Evolutionary conservation across 331 rosid genomes (phyloP).

Genomic region (Cucumis variabilis): DNA sequence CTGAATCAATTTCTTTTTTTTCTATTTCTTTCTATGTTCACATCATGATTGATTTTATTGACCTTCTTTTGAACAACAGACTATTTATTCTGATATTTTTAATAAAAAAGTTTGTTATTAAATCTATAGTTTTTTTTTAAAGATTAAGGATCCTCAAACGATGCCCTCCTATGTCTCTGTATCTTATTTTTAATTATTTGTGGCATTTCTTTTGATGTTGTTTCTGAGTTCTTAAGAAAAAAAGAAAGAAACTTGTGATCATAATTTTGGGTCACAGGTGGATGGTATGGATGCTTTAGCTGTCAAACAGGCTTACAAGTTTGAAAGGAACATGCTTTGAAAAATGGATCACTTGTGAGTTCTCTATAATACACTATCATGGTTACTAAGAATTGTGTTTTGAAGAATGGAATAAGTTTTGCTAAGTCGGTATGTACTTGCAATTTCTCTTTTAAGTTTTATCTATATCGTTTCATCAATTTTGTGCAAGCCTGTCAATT

Average conservation of each 20-base stretch:
- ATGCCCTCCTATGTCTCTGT: not conserved
- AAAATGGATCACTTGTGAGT: conserved; percentile 96
- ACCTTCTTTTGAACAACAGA: not conserved
- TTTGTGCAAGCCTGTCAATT: not conserved
- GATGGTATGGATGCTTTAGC: conserved; percentile 99
- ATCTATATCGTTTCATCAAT: not conserved
- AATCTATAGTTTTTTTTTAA: not conserved
- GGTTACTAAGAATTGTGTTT: conserved; percentile 83
- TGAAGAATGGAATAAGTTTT: conserved; percentile 74
- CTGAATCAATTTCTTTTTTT: no score
- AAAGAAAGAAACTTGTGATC: not conserved
- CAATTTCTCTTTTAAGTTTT: not conserved
- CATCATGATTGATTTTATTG: not conserved
- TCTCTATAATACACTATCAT: not conserved
- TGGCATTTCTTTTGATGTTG: not conserved
- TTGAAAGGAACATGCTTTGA: conserved; percentile 92
- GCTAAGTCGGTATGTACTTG: conserved; percentile 47
- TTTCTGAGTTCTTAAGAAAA: not conserved
- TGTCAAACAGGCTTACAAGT: conserved; percentile 92
- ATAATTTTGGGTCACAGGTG: conserved; percentile 54
- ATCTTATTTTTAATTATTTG: no score
- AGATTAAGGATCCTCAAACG: conserved; percentile 9
- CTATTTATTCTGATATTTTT: not conserved
- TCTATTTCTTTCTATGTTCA: no score
- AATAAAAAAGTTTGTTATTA: not conserved